phyloP scores from a whole-genome alignment of 139 green algal species.

The Astrephomene gubernaculifera region DNA sequence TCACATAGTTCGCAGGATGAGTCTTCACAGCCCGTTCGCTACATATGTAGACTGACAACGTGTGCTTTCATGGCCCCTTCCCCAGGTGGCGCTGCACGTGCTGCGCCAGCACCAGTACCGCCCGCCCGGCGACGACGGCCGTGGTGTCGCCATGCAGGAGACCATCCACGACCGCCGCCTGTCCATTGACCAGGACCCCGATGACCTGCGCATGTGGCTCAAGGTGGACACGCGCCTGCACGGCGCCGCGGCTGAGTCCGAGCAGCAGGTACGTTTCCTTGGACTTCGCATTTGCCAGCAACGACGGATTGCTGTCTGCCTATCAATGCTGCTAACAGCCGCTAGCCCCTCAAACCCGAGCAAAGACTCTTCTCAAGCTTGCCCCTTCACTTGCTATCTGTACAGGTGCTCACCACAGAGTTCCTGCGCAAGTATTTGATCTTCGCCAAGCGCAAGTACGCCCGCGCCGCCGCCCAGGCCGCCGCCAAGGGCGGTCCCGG shows the following conservation, averaged over 20 bases:
- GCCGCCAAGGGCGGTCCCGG: conserved; percentile 15
- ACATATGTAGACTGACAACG: neutral
- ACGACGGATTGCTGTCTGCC: no score
- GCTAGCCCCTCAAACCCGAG: no score
- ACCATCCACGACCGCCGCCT: conserved; percentile 57
- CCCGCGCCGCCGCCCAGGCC: conserved; percentile 24
- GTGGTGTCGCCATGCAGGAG: conserved; percentile 46
- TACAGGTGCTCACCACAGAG: conserved; percentile 67
- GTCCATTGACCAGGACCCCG: conserved; percentile 32
- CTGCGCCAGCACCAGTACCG: conserved; percentile 94
- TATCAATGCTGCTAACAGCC: no score
- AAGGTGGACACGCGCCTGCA: conserved; percentile 86
- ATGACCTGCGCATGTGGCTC: conserved; percentile 65
- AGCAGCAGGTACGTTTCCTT: conserved; percentile 23
- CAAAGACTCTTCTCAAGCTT: no score
- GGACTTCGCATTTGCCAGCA: neutral
- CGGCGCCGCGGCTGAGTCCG: conserved; percentile 51
- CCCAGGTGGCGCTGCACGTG: conserved; percentile 69
- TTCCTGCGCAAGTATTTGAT: conserved; percentile 86
- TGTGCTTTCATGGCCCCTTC: neutral
- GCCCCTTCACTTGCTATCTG: no score
- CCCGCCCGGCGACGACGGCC: conserved; percentile 70
- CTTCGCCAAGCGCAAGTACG: conserved; percentile 67
- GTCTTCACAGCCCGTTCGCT: no score
- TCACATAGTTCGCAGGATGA: no score